A percentile compares a stretch with the other conserved stretches of the same genome.
Evolutionary conservation across 2,329 filamentous ascomycete species (phyloP).

Genomic region (Cordyceps sp.): DNA sequence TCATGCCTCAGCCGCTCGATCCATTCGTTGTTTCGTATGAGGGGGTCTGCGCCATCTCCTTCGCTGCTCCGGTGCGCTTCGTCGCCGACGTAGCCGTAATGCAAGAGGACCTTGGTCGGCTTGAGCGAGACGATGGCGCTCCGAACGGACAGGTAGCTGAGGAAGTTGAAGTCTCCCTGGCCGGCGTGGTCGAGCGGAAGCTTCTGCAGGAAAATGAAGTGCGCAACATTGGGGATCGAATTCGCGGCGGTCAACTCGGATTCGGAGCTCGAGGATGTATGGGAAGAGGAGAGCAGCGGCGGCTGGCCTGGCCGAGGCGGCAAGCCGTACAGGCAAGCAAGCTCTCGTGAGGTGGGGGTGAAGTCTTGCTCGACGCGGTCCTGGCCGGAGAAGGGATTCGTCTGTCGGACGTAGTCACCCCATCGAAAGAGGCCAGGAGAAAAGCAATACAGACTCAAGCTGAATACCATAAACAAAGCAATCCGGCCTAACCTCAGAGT

Average conservation of each 20-base stretch:
- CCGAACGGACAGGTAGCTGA: slow-evolving; percentile 5
- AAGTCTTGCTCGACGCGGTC: slow-evolving; percentile 4
- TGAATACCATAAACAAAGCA: too few species aligned
- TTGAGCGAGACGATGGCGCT: slow-evolving; percentile 5
- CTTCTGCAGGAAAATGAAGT: slow-evolving; percentile 5
- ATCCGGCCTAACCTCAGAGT: too few species aligned
- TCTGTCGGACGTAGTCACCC: slow-evolving; percentile 3
- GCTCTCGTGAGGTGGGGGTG: slow-evolving; percentile 3
- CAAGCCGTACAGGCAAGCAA: slow-evolving; percentile 3
- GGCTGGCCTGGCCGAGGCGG: neutral
- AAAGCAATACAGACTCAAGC: slow-evolving; percentile 1
- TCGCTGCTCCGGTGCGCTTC: too few species aligned
- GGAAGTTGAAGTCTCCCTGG: slow-evolving; percentile 4
- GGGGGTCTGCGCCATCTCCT: neutral
- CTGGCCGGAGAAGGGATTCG: slow-evolving; percentile 3
- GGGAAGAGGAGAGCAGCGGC: neutral
- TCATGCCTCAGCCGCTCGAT: slow-evolving; percentile 2
- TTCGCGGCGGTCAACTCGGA: neutral
- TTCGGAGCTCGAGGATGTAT: too few species aligned
- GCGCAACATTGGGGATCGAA: slow-evolving; percentile 5
- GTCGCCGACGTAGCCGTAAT: slow-evolving; percentile 2
- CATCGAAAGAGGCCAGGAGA: neutral
- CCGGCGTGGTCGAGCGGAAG: slow-evolving; percentile 1
- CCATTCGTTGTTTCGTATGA: slow-evolving; percentile 3
- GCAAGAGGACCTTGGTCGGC: slow-evolving; percentile 1